Evolutionary conservation across 495 filamentous ascomycete species (phyloP), one percentile per base, ranked within the genome.

Genomic region (Aspergillus asperescens): DNA sequence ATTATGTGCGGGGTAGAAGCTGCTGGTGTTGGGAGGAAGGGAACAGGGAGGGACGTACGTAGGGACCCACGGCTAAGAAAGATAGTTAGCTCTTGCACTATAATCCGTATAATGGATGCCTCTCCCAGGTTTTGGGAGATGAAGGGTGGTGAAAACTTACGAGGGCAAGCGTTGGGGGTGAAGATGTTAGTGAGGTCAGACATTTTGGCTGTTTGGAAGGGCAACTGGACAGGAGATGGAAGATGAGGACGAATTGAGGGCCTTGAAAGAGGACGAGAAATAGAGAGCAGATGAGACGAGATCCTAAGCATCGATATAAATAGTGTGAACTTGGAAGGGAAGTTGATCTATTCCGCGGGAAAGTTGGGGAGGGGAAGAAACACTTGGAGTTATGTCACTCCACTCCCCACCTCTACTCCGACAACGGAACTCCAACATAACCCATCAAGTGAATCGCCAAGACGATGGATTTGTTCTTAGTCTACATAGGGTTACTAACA

Each of bases 31-130:
- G 35, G 35, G 28, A 19, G 12, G 50, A 16, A 35, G 42, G 31
- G 56, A 27, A 28, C 28, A 40, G 61, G 12, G 15, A 3, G 31
- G 32, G 7, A 67, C 77, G 63, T 73, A 81, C 79, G 68, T 81
- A 81, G 47, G 79, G 78, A 34, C 80, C 79, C 23, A 77, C 79
- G 56, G 77, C 80, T 81, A 58, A 16, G 35, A 32, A 27, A 23
- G 5, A 35, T 13, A 42, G 64, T 82, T 73, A 80, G 75, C 58
- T 52, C 52, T 40, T 50, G 19, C n/a, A n/a, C 18, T 27, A 27
- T 15, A 35, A 13, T 20, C n/a, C 42, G 15, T 24, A 25, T 1
- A 1, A 32, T 7, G 2, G 23, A 40, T 19, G 25, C 32, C 9
- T 48, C 42, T 31, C 8, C 24, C 20, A 9, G 8, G n/a, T 6